Base-by-base conservation (phyloP, 2,329 filamentous ascomycete genomes). In the Coleophoma eucalyptorum region DNA sequence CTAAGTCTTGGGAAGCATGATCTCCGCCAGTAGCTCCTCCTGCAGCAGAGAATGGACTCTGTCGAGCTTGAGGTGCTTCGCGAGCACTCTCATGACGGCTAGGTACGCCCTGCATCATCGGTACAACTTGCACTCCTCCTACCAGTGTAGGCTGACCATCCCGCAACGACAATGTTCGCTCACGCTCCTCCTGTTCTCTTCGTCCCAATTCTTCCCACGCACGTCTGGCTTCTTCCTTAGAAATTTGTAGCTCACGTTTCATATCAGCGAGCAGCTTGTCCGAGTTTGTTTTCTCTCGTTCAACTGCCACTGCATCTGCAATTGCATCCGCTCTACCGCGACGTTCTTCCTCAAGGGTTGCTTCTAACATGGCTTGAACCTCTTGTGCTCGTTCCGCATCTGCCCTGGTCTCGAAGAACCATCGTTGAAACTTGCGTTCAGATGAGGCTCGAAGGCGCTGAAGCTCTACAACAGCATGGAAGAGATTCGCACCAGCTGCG, bases 171-270 rank as follows among this genome's bases (percentile, higher is more conserved):
- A 83, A 78, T 2, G 89, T 94, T 43, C 90, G 82, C 56, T 97
- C 92, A 5, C 93, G 84, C 69, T 97, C 93, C 69, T 95, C 90
- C 65, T 97, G 90, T 69, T 97, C 94, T 47, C 91, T 84, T 47
- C 93, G 82, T 20, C 94, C 94, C 1, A 99, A 81, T 69, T 97
- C 94, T 72, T 99, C 94, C 94, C 94, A 99, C 1, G 94, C 94
- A 51, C 94, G 83, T 34, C 93, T 84, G 8, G 94, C 93, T 69
- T 99, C 94, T 60, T 97, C 93, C 65, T 96, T 97, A 37, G 92
- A 95, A 54, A 99, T 99, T 62, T 88, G 82, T 37, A 97, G 77
- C 70, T 99, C 94, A 56, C 94, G 89, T 61, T 88, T 87, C 87
- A 96, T 91, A 68, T 97, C 94, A 15, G 79, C 77, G n/a, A 96